These are phyloP conservation scores for Cyclaneusma minus DNA, from an alignment of 2,329 filamentous ascomycete genomes.

Conservation along the genomic window DNA sequence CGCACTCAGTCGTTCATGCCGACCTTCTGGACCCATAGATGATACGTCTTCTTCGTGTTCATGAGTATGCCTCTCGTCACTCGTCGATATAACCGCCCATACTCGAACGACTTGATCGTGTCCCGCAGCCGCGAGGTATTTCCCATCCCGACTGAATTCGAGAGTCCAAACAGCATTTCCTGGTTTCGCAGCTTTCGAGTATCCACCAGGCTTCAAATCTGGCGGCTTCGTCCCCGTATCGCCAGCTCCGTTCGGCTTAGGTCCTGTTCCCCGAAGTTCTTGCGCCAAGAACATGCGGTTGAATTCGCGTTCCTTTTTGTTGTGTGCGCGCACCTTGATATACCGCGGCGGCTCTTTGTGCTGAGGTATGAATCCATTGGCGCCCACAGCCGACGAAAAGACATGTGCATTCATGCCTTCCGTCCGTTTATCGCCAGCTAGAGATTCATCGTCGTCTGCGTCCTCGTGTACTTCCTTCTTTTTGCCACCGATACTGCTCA, in stretches of 20 bases:
- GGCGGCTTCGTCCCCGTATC: conserved; percentile 12
- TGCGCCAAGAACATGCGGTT: conserved; percentile 83
- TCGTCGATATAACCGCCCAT: conserved; percentile 74
- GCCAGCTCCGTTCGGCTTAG: conserved; percentile 19
- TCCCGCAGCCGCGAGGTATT: conserved; percentile 80
- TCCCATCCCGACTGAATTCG: conserved; percentile 85
- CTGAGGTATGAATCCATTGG: conserved; percentile 63
- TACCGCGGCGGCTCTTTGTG: conserved; percentile 84
- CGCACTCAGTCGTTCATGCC: conserved; percentile 57
- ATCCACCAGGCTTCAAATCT: conserved; percentile 8
- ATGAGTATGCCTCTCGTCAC: conserved; percentile 60
- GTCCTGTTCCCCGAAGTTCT: conserved; percentile 59
- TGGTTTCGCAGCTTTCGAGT: conserved; percentile 1
- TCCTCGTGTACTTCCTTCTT: conserved; percentile 39
- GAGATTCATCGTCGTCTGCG: conserved; percentile 49
- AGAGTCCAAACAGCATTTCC: conserved; percentile 74
- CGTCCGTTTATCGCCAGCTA: conserved; percentile 49
- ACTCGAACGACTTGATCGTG: conserved; percentile 75
- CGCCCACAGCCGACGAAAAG: conserved; percentile 61
- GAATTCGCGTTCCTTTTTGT: conserved; percentile 72
- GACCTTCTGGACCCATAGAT: conserved; percentile 25
- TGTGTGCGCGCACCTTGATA: conserved; percentile 67
- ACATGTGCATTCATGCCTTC: conserved; percentile 74
- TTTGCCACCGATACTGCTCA: conserved; percentile 58
- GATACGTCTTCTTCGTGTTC: conserved; percentile 51